Evolutionary conservation across 345 rosid species (phyloP).

Genomic region (Leavenworthia alabamica): DNA sequence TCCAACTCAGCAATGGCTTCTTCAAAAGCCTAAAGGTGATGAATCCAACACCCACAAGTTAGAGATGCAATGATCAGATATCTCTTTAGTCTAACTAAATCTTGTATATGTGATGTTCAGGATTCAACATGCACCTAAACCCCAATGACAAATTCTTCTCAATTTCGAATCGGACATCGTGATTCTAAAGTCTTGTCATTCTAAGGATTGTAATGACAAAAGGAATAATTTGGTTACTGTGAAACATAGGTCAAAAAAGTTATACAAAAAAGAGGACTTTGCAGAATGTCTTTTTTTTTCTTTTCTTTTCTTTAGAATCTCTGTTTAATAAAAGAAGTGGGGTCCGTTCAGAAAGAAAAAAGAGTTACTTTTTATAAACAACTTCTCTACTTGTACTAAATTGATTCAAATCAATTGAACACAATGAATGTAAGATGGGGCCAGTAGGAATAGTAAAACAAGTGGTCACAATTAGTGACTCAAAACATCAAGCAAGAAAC

Average conservation of each 20-base stretch:
- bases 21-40: slow-evolving; percentile 45
- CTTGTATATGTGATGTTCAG: neutral
- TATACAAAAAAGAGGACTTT: slow-evolving; percentile 14
- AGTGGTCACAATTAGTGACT: slow-evolving; percentile 1
- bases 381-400: neutral
- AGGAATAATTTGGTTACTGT: no score
- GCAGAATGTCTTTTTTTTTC: slow-evolving; percentile 8
- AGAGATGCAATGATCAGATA: neutral
- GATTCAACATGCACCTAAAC: neutral
- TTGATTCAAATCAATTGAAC: slow-evolving; percentile 5
- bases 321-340: slow-evolving; percentile 19
- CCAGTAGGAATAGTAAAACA: neutral
- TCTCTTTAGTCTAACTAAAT: neutral
- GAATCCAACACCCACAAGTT: neutral
- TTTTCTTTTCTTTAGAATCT: slow-evolving; percentile 23
- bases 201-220: slow-evolving; percentile 19
- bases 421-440: slow-evolving; percentile 3
- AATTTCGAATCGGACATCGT: neutral
- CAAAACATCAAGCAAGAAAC: slow-evolving; percentile 2
- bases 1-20: slow-evolving; percentile 70
- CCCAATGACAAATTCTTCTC: neutral
- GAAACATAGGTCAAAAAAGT: slow-evolving; percentile 15
- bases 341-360: slow-evolving; percentile 18
- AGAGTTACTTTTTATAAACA: neutral
- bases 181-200: neutral